These are phyloP conservation scores for Toxicodendron radicans DNA, from an alignment of 345 rosid species.

Conservation along the genomic window DNA sequence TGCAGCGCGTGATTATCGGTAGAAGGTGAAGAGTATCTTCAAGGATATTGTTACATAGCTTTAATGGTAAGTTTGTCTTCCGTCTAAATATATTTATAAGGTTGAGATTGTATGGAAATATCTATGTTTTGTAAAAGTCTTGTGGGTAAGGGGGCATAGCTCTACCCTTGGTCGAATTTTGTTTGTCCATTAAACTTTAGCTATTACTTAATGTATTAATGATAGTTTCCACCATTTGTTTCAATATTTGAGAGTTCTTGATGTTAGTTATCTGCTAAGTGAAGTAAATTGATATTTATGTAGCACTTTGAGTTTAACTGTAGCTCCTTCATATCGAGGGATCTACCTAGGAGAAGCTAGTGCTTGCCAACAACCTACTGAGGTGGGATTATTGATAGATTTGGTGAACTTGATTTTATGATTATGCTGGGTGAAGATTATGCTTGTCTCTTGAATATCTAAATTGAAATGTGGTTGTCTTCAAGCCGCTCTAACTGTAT, in stretches of 20 bases:
- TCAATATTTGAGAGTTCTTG: neutral
- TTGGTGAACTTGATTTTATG: slow-evolving; percentile 5
- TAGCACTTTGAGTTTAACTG: slow-evolving; percentile 23
- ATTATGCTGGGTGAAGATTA: slow-evolving; percentile 6
- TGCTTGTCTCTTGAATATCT: neutral
- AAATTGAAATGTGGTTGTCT: slow-evolving; percentile 6
- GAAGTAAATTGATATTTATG: slow-evolving; percentile 15
- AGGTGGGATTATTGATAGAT: slow-evolving; percentile 50
- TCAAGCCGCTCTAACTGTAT: neutral
- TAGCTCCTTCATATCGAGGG: slow-evolving; percentile 88
- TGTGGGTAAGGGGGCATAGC: neutral
- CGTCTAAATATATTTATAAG: too few relatives aligned
- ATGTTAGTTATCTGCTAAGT: slow-evolving; percentile 1
- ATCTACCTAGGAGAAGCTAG: slow-evolving; percentile 84
- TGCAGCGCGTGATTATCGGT: too few relatives aligned
- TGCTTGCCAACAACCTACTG: slow-evolving; percentile 65
- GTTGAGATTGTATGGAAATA: too few relatives aligned
- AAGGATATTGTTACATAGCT: too few relatives aligned
- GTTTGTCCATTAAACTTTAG: neutral
- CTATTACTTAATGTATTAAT: too few relatives aligned
- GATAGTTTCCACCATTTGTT: neutral
- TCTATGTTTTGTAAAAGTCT: neutral
- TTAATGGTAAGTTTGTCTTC: too few relatives aligned
- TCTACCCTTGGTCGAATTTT: neutral
- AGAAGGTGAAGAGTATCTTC: too few relatives aligned